Percentiles rank a stretch among this genome's conserved stretches.
Conservation (phyloP, 768 basidiomycete species). For the Russula ochroleuca region DNA sequence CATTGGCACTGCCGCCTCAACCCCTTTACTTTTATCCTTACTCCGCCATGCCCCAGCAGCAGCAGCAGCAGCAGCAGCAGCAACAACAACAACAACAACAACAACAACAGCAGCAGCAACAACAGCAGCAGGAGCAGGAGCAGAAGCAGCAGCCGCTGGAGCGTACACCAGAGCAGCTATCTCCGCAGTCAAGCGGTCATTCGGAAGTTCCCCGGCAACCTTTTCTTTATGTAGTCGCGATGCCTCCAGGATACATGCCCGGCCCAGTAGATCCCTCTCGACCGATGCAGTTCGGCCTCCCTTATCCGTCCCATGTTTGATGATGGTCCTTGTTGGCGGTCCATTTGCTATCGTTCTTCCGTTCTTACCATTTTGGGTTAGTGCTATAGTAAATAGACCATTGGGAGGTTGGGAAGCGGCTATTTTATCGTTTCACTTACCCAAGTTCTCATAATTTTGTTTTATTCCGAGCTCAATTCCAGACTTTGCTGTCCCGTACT, state of each 20-base stretch:
- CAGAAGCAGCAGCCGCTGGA: neutral
- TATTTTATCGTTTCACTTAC: conserved; percentile 15
- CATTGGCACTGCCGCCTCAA: conserved; percentile 15
- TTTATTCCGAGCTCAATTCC: neutral
- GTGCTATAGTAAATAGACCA: neutral
- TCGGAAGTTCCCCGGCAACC: conserved; percentile 14
- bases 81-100: neutral
- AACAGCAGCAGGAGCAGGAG: neutral
- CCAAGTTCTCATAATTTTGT: neutral
- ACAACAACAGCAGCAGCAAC: neutral
- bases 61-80: too few relatives aligned
- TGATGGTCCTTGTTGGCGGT: neutral
- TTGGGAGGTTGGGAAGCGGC: neutral
- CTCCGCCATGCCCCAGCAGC: neutral
- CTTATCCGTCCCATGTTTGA: conserved; percentile 14
- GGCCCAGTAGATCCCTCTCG: conserved; percentile 8
- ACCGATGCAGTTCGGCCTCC: neutral
- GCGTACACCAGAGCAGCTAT: neutral
- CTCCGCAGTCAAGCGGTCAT: conserved; percentile 13
- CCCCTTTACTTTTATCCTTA: conserved; percentile 24
- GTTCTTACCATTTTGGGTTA: neutral
- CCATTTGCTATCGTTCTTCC: too few relatives aligned
- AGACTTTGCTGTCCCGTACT: neutral
- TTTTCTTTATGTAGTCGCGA: conserved; percentile 23
- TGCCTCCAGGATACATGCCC: conserved; percentile 17